Percentiles rank a stretch among this genome's conserved stretches.
phyloP scores from a whole-genome alignment of 352 stramenopile genomes.

The Phytopythium chamaehyphon region DNA sequence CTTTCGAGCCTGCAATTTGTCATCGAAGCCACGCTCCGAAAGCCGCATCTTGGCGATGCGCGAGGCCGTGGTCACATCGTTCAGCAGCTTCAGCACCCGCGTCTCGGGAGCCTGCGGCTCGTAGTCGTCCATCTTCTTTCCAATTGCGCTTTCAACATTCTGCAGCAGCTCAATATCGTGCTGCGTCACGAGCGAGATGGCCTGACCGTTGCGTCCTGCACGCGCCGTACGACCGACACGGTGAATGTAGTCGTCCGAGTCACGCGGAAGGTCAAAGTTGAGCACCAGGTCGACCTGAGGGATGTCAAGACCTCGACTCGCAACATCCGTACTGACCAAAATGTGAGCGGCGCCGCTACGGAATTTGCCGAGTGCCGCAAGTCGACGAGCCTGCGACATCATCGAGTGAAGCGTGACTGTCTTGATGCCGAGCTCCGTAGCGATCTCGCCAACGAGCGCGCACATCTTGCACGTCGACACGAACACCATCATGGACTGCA shows the following conservation, averaged over 20 bases:
- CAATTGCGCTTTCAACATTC: constrained; percentile 91
- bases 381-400: constrained; percentile 92
- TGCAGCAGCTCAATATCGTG: constrained; percentile 93
- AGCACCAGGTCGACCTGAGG: constrained; percentile 95
- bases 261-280: constrained; percentile 96
- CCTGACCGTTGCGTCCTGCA: constrained; percentile 86
- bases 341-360: constrained; percentile 91
- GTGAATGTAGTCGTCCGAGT: constrained; percentile 97
- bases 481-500: constrained; percentile 95
- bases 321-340: constrained; percentile 97
- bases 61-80: constrained; percentile 93
- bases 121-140: constrained; percentile 91
- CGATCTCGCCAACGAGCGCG: constrained; percentile 93
- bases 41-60: constrained; percentile 93
- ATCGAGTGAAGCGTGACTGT: constrained; percentile 96
- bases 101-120: constrained; percentile 79
- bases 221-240: constrained; percentile 94
- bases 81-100: constrained; percentile 93
- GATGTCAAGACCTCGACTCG: constrained; percentile 96
- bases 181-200: constrained; percentile 95
- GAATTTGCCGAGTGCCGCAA: constrained; percentile 96
- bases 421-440: constrained; percentile 89
- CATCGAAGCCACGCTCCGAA: constrained; percentile 84
- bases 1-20: constrained; percentile 76
- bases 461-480: constrained; percentile 95